Base-by-base conservation (phyloP, 768 basidiomycete genomes). In the Lentinula detonsa region DNA sequence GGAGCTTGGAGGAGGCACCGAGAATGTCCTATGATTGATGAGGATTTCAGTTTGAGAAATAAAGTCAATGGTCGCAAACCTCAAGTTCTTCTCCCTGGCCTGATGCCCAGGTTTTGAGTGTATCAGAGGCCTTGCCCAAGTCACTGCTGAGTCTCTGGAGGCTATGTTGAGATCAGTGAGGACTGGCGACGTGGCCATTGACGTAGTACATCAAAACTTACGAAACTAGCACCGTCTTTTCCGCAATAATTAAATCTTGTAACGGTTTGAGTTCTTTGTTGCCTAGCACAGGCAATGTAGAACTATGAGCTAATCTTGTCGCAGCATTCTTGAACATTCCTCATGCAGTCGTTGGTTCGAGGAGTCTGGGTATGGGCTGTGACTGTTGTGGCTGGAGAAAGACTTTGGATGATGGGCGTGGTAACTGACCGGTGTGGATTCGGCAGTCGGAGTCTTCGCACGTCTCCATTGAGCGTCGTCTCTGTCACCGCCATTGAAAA, bases 201-300 rank as follows among this genome's bases (percentile, higher is more conserved):
- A 16, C 21, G 11, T 23, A 8, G n/a, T 28, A 11, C 15, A 7
- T 35, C 3, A 28, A 34, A 10, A 77, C 86, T 67, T 67, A 93
- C 91, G 89, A 82, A 51, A 78, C 73, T 33, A 95, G 77, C 8
- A 95, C 86, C 7, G 81, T 76, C 76, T 98, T 98, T 74, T 97
- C 94, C 1, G 90, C 84, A 1, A 85, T 88, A 60, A 98, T 96
- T 63, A 96, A 79, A 68, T 95, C 93, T 69, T 97, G 94, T 8
- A 97, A 76, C 0, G 86, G 84, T 31, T 88, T 76, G 4, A 95
- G 74, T 69, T 95, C 94, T 67, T 86, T 85, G 71, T 93, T 94
- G 0, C 71, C 80, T 13, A 92, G 73, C 0, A 84, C 78, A 39
- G 93, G 88, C 6, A 95, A 76, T 2, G 91, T 88, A 1, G 92